Evolutionary conservation across 2,329 filamentous ascomycete species (phyloP).

Genomic region (Davidsoniella eucalypti): DNA sequence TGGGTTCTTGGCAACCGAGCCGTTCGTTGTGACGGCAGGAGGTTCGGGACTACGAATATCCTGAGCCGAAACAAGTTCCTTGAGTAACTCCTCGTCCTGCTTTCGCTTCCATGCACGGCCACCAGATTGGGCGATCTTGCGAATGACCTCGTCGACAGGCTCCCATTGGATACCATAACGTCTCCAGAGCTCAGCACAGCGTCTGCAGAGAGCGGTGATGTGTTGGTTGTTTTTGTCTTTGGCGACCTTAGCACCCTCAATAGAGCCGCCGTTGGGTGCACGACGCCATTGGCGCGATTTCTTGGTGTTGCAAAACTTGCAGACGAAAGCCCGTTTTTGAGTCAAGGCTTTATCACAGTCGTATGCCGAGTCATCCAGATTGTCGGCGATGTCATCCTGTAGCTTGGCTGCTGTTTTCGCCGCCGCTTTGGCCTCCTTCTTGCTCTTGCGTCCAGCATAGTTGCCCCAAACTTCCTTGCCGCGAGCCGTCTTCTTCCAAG

Average conservation of each 20-base stretch:
- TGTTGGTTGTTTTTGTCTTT: conserved; percentile 66
- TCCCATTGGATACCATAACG: conserved; percentile 95
- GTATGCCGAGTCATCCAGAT: conserved; percentile 88
- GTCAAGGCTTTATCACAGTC: conserved; percentile 69
- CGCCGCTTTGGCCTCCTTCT: conserved; percentile 65
- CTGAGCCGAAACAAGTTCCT: conserved; percentile 50
- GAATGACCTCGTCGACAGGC: conserved; percentile 76
- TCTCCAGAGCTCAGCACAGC: conserved; percentile 86
- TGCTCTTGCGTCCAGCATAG: conserved; percentile 73
- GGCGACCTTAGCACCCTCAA: conserved; percentile 41
- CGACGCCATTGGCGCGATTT: conserved; percentile 80
- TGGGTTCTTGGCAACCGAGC: conserved; percentile 12
- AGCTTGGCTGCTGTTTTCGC: conserved; percentile 59
- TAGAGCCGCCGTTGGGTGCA: conserved; percentile 54
- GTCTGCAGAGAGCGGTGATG: conserved; percentile 69
- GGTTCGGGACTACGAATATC: conserved; percentile 22
- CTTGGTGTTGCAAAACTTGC: conserved; percentile 78
- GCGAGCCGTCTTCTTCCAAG: conserved; percentile 87
- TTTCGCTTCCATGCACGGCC: conserved; percentile 74
- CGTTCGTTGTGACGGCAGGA: conserved; percentile 11
- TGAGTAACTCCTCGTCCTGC: conserved; percentile 78
- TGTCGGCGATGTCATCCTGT: conserved; percentile 82
- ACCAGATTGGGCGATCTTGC: conserved; percentile 66
- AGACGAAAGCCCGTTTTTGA: conserved; percentile 72
- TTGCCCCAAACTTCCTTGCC: conserved; percentile 83